Evolutionary conservation across 1,284 basidiomycete genomes (phyloP), one percentile per base, ranked within the genome.

Genomic region (Ustilago tritici): DNA sequence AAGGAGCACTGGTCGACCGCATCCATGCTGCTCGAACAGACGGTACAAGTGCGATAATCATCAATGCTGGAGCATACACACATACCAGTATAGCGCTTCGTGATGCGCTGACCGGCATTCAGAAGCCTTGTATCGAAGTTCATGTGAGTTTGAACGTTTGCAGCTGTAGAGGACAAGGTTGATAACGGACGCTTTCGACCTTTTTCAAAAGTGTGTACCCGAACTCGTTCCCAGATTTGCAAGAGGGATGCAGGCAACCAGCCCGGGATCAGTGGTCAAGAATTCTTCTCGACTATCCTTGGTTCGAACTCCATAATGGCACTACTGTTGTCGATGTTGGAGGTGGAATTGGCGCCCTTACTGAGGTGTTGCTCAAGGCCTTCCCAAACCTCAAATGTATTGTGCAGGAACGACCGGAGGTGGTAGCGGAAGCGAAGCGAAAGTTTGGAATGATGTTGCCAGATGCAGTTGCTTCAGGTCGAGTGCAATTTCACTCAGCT

Each of bases 11-110:
- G 12, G 61, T 87, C 17, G 86, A 87, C 58, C 79, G 85, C 0
- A 84, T 87, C 56, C 87, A 87, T 56, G 61, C 68, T 5, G 77
- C 76, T 3, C 56, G 70, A 12, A 36, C 47, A 17, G 76, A 81
- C 32, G 78, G 76, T 4, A 75, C 71, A 11, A 41, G 28, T 9
- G 66, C 61, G 12, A 79, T 82, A 61, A 59, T 87, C 12, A 81
- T 87, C 66, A 87, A 87, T 53, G 81, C 86, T 1, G 86, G 81
- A 31, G 84, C 82, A 4, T 86, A n/a, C n/a, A n/a, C n/a, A n/a
- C n/a, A n/a, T n/a, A n/a, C n/a, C n/a, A n/a, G n/a, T n/a, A n/a
- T n/a, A n/a, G n/a, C n/a, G n/a, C n/a, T n/a, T n/a, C n/a, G n/a
- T n/a, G n/a, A n/a, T n/a, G n/a, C n/a, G n/a, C n/a, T n/a, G n/a